phyloP scores from a whole-genome alignment of 768 basidiomycete species.

The Mycena maculata region DNA sequence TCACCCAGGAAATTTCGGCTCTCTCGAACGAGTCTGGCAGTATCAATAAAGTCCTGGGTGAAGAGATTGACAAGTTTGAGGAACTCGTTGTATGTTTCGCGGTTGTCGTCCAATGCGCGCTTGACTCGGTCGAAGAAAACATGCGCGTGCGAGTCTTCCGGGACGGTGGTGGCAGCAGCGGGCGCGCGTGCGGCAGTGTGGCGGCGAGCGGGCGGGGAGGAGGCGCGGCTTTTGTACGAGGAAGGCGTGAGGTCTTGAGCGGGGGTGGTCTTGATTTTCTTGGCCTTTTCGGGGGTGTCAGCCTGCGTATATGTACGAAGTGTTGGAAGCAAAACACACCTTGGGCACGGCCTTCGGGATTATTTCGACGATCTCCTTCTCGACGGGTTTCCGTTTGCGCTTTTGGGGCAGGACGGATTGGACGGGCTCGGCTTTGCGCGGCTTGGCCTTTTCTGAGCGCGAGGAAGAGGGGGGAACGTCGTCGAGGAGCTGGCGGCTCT shows the following conservation, averaged over 20 bases:
- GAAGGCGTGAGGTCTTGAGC: constrained; percentile 53
- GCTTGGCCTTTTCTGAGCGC: constrained; percentile 38
- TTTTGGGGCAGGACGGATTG: constrained; percentile 67
- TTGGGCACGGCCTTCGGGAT: constrained; percentile 41
- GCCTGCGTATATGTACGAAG: background rate
- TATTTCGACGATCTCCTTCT: constrained; percentile 56
- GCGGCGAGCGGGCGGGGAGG: constrained; percentile 44
- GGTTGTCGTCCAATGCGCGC: constrained; percentile 68
- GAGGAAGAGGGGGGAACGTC: constrained; percentile 51
- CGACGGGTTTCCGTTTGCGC: constrained; percentile 72
- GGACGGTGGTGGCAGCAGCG: constrained; percentile 39
- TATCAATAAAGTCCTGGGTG: constrained; percentile 93
- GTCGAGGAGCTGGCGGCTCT: constrained; percentile 61
- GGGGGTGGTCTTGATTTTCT: constrained; percentile 52
- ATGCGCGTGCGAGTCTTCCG: constrained; percentile 35
- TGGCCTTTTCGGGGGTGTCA: constrained; percentile 32
- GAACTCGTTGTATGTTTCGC: constrained; percentile 93
- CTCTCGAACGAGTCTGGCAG: constrained; percentile 83
- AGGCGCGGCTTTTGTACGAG: constrained; percentile 51
- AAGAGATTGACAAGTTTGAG: constrained; percentile 95
- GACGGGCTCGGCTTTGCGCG: constrained; percentile 34
- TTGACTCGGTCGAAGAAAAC: constrained; percentile 92
- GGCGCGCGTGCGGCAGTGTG: constrained; percentile 36
- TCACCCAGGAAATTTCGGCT: constrained; percentile 81
- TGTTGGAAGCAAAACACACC: constrained; percentile 47